phyloP scores from a whole-genome alignment of 208 protist species.

The Histomonas meleagridis region DNA sequence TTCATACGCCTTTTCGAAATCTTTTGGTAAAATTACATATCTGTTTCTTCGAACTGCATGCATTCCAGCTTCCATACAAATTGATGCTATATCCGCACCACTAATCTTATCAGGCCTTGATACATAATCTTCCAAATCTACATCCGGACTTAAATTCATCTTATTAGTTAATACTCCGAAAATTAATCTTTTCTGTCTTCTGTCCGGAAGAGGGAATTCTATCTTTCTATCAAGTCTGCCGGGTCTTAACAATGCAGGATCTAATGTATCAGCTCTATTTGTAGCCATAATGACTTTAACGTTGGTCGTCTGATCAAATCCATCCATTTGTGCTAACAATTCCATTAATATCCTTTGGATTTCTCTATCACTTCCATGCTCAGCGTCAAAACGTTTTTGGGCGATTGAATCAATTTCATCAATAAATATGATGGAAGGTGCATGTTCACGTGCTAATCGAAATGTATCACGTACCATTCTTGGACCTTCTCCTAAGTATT shows the following conservation, averaged over 20 bases:
- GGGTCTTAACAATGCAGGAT: conserved; percentile 92
- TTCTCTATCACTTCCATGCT: conserved; percentile 87
- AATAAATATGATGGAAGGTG: conserved; percentile 98
- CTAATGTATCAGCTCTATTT: conserved; percentile 94
- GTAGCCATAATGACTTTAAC: conserved; percentile 73
- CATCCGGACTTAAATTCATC: conserved; percentile 86
- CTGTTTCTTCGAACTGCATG: conserved; percentile 97
- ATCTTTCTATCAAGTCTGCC: conserved; percentile 85
- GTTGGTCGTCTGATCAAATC: conserved; percentile 92
- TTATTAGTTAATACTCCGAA: conserved; percentile 92
- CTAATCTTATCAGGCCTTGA: conserved; percentile 87
- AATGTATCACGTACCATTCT: conserved; percentile 96
- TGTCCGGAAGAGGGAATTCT: conserved; percentile 91
- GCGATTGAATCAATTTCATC: conserved; percentile 98
- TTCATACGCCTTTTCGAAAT: conserved; percentile 63
- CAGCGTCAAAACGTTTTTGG: conserved; percentile 97
- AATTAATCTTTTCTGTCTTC: conserved; percentile 93
- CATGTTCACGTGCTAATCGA: conserved; percentile 86
- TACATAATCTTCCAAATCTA: conserved; percentile 80
- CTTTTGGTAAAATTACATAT: conserved; percentile 93
- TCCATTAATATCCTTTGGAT: conserved; percentile 98
- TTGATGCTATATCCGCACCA: conserved; percentile 92
- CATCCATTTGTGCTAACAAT: conserved; percentile 99
- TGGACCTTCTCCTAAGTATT: conserved; percentile 98
- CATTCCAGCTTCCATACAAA: conserved; percentile 93